Conservation (phyloP, 2,329 filamentous ascomycete genomes). For the Colletotrichum orbiculare region DNA sequence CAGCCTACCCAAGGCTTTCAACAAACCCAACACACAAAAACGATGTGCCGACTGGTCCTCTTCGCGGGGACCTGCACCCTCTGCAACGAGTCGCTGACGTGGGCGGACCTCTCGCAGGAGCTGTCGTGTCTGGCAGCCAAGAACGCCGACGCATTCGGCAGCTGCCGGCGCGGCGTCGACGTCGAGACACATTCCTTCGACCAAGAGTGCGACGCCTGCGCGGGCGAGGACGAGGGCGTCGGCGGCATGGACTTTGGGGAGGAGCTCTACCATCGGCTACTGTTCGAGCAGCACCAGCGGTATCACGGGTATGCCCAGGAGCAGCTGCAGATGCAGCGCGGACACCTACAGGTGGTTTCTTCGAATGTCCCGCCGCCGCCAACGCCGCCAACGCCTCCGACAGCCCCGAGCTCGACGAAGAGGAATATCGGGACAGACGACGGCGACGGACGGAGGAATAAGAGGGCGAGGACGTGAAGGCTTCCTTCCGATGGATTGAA, state of each 20-base stretch:
- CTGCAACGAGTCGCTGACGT: conserved; percentile 53
- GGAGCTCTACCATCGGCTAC: conserved; percentile 8
- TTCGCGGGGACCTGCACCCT: conserved; percentile 57
- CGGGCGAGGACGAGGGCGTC: conserved; percentile 55
- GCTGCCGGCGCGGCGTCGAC: conserved; percentile 53
- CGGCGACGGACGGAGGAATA: conserved; percentile 14
- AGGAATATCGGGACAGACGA: conserved; percentile 16
- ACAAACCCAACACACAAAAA: neutral
- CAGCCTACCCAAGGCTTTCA: neutral
- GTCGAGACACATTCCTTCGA: conserved; percentile 58
- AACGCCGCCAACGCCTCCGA: neutral
- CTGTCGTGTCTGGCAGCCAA: conserved; percentile 62
- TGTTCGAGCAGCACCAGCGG: conserved; percentile 11
- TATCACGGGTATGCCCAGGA: conserved; percentile 14
- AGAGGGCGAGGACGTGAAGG: conserved; percentile 30
- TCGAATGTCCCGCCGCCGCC: neutral
- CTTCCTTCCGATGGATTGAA: too few species aligned
- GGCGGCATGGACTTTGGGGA: conserved; percentile 51
- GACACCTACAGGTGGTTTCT: neutral
- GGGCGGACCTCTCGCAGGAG: conserved; percentile 58
- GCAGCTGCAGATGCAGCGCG: neutral
- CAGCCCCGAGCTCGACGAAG: conserved; percentile 1
- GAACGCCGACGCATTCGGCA: conserved; percentile 58
- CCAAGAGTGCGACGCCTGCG: conserved; percentile 59
- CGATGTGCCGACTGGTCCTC: conserved; percentile 60